Base-by-base conservation (phyloP, 2,329 filamentous ascomycete genomes). In the Claviceps fusiformis region DNA sequence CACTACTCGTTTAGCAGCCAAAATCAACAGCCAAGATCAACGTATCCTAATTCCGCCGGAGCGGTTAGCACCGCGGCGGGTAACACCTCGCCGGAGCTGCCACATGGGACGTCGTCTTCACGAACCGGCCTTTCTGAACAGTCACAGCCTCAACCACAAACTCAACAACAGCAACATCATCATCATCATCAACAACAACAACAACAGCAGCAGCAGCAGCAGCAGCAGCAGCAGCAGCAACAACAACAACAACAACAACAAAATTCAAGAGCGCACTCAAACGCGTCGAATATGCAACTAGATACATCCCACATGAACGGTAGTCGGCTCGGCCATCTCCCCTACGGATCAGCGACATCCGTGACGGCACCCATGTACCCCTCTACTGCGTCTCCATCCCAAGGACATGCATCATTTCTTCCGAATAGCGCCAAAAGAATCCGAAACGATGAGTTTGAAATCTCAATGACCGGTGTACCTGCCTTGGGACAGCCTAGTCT, bases 371-470 rank as follows among this genome's bases (percentile, higher is more conserved):
- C 78, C 17, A 65, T 81, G 55, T 81, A 81, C 59, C 73, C 77
- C 49, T 69, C 76, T 56, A 70, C 78, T 55, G 63, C 69, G 60
- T 74, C 75, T 7, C 68, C 73, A 24, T 69, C 67, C 43, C 67
- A 66, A 24, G 57, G 66, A 44, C 64, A 67, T 51, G 60, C 60
- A 31, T 64, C 71, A 47, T 67, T 67, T 50, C 63, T 59, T 49
- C 59, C 61, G 55, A 56, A 63, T 43, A 67, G 70, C 11, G 63
- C 74, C 46, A 85, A 84, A 65, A 73, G 81, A 41, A 67, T 74
- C 46, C 73, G 79, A 41, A 78, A 78, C 45, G 79, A 82, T 58
- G 80, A 83, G 37, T 73, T 85, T 47, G 80, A 83, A 53, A 69
- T 82, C 45, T 76, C 75, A 35, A 74, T 76, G 53, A 67, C 72